Conservation (phyloP, 2,329 filamentous ascomycete genomes). For the Fonsecaea pugnacius region DNA sequence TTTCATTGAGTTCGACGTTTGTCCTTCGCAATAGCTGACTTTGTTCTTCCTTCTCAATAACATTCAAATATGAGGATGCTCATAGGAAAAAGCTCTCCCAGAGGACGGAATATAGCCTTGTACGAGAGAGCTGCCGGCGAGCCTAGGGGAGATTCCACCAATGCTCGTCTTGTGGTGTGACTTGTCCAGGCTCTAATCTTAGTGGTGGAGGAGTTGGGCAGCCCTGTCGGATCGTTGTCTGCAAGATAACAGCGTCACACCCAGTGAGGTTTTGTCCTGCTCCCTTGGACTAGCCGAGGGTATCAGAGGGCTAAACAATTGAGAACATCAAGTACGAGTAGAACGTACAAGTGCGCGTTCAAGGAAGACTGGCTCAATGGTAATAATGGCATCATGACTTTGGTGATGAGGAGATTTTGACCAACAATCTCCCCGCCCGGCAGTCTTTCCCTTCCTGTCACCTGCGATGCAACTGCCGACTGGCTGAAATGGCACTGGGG, state of each 20-base stretch:
- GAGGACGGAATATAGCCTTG: constrained; percentile 5
- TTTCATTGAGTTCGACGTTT: neutral
- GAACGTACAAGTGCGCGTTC: neutral
- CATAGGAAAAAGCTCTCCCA: neutral
- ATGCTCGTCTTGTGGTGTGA: neutral
- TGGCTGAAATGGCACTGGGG: neutral
- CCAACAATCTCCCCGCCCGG: neutral
- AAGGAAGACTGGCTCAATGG: neutral
- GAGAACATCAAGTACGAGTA: neutral
- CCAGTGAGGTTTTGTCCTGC: constrained; percentile 14
- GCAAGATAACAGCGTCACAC: constrained; percentile 26
- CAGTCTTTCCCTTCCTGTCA: constrained; percentile 1
- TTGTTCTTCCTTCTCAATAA: neutral
- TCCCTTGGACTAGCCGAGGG: neutral
- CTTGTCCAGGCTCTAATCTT: neutral
- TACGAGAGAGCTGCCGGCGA: neutral
- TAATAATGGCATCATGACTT: neutral
- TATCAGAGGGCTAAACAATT: neutral
- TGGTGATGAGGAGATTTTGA: neutral
- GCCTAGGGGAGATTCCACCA: constrained; percentile 17
- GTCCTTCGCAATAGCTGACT: neutral
- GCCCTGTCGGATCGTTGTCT: neutral
- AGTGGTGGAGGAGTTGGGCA: neutral
- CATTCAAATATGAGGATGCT: neutral
- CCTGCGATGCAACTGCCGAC: neutral